Base-by-base conservation (phyloP, 495 filamentous ascomycete species). In the Podospora bellae-mahoneyi region DNA sequence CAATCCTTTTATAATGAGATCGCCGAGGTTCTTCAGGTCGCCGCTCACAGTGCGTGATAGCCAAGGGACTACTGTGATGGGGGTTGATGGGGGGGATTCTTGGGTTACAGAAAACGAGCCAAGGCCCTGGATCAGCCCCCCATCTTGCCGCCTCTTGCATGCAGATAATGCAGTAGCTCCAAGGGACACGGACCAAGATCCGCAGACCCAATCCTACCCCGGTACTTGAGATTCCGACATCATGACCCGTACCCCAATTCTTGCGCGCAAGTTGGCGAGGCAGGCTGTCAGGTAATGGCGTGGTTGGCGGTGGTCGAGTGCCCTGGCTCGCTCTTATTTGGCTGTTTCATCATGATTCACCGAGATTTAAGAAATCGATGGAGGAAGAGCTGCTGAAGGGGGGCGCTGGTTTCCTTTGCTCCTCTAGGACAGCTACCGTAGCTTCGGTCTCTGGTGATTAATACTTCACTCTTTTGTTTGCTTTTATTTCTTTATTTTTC, bases 91-190 rank as follows among this genome's bases (percentile, higher is more conserved):
- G 34, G 16, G 5, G 20, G 15, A 26, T 58, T 20, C 55, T 58
- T 58, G 55, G 55, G 55, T 58, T 58, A 26, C 55, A 58, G 55
- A 26, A 20, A 27, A 61, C 16, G 59, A 28, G 59, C 59, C 59
- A 61, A 27, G 59, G 59, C 59, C 28, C 27, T 61, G 59, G 59
- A 27, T 28, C 59, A 27, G 27, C 23, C 23, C 59, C 28, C 59
- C 59, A 20, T 58, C 56, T 16, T 27, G n/a, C 56, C 56, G 19
- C 23, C 59, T 61, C 59, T 61, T 61, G 59, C 59, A 61, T 61
- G 59, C 55, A 58, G 55, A 58, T 58, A 58, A 58, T 58, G 55
- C 59, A 61, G 59, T 61, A 61, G 59, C 16, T 61, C 27, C 59
- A 32, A 26, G 56, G 59, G 59, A 26, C 59, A 61, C 28, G 59